These are phyloP conservation scores for Carnegiea gigantea DNA, from an alignment of 179 eudicot species.

Conservation along the genomic window DNA sequence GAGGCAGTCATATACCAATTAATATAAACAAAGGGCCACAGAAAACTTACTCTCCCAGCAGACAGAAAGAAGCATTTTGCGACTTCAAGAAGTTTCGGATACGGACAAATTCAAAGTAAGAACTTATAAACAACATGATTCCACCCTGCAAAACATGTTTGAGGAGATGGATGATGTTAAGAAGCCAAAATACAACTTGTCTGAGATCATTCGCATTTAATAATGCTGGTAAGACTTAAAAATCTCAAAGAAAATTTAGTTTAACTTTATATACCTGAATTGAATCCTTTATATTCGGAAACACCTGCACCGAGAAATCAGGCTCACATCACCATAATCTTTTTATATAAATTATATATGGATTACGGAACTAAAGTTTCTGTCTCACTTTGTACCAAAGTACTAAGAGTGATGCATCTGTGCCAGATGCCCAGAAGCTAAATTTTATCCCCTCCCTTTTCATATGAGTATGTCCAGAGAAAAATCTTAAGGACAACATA, in stretches of 20 bases:
- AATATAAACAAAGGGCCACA: neutral
- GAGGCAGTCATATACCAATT: neutral
- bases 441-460: neutral
- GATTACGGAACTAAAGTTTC: no score
- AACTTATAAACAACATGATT: conserved; percentile 74
- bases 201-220: neutral
- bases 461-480: no score
- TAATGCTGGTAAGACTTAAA: neutral
- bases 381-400: neutral
- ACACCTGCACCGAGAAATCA: conserved; percentile 60
- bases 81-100: conserved; percentile 82
- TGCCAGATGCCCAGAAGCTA: neutral
- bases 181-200: neutral
- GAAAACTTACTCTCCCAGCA: conserved; percentile 79
- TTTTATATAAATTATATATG: neutral
- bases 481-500: neutral
- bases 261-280: conserved; percentile 54
- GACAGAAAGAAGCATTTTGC: conserved; percentile 77
- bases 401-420: neutral
- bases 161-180: neutral
- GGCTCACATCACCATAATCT: neutral
- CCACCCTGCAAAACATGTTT: conserved; percentile 64
- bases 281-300: conserved; percentile 93
- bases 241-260: neutral
- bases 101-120: conserved; percentile 88